Percentiles rank a stretch among this genome's conserved stretches.
phyloP scores from a whole-genome alignment of 768 basidiomycete species.

The Pleurotus citrinopileatus region DNA sequence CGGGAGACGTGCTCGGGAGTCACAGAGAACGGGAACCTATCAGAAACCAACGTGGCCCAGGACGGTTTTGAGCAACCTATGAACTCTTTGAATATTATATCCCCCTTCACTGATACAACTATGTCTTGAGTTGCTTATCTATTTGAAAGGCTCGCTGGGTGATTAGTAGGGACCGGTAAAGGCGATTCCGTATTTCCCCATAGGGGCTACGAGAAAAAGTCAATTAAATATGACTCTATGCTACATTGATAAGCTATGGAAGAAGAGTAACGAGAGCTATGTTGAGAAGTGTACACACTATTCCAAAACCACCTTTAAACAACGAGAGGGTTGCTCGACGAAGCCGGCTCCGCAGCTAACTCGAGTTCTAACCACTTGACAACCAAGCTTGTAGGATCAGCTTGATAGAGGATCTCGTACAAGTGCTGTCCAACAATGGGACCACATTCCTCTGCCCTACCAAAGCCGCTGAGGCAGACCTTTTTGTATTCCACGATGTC shows the following conservation, averaged over 20 bases:
- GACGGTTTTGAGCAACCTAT: no score
- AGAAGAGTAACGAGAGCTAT: slow-evolving; percentile 20
- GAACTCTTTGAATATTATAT: no score
- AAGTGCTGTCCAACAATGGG: slow-evolving; percentile 55
- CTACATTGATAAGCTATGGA: background rate
- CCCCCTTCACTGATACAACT: no score
- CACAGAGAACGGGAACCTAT: no score
- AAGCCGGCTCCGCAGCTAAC: slow-evolving; percentile 22
- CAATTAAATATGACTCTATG: background rate
- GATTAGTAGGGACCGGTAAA: no score
- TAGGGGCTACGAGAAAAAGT: no score
- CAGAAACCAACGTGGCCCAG: no score
- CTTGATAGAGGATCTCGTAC: slow-evolving; percentile 41
- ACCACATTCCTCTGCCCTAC: slow-evolving; percentile 74
- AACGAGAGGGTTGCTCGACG: slow-evolving; percentile 9
- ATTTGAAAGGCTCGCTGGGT: no score
- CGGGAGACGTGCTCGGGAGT: no score
- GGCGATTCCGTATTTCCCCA: no score
- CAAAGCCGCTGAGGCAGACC: slow-evolving; percentile 71
- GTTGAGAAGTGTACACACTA: slow-evolving; percentile 15
- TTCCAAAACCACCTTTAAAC: no score
- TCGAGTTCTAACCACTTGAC: slow-evolving; percentile 52
- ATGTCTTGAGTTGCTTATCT: no score
- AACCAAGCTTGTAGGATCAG: slow-evolving; percentile 25
- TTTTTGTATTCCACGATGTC: slow-evolving; percentile 63